These are phyloP conservation scores for Parmales sp. DNA, from an alignment of 108 stramenopile genomes.

Conservation along the genomic window DNA sequence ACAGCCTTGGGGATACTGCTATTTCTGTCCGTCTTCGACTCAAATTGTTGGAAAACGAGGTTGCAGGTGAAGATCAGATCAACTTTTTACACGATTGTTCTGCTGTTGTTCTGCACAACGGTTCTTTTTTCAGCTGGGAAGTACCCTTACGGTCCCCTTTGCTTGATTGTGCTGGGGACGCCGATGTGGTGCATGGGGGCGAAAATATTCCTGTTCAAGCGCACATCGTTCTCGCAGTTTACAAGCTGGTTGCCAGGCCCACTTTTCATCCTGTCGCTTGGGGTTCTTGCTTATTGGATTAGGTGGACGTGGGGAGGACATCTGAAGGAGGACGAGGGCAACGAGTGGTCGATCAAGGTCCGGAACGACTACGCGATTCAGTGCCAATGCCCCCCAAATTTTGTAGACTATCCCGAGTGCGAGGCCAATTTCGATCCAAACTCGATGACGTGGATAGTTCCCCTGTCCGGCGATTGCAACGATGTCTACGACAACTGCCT, in stretches of 20 bases:
- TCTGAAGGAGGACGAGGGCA: slow-evolving; percentile 27
- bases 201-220: slow-evolving; percentile 25
- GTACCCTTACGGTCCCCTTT: slow-evolving; percentile 44
- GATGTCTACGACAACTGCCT: slow-evolving; percentile 38
- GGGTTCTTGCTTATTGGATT: slow-evolving; percentile 21
- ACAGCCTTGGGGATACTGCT: not conserved
- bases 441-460: not conserved
- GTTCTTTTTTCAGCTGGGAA: slow-evolving; percentile 5
- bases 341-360: not conserved
- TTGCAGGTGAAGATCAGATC: not conserved
- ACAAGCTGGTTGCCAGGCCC: slow-evolving; percentile 38
- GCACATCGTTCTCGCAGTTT: slow-evolving; percentile 21
- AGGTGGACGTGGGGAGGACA: slow-evolving; percentile 27
- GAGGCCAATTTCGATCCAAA: not conserved
- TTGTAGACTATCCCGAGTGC: slow-evolving; percentile 23
- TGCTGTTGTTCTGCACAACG: not conserved
- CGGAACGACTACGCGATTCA: not conserved
- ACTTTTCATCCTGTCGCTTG: slow-evolving; percentile 22
- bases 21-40: not conserved
- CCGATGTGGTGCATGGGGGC: slow-evolving; percentile 39
- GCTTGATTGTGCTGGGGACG: slow-evolving; percentile 35
- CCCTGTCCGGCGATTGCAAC: not conserved
- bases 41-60: not conserved
- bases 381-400: slow-evolving; percentile 25
- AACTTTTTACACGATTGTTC: not conserved